phyloP scores from a whole-genome alignment of 805 yeast genomes.

The Ogataea corticis region DNA sequence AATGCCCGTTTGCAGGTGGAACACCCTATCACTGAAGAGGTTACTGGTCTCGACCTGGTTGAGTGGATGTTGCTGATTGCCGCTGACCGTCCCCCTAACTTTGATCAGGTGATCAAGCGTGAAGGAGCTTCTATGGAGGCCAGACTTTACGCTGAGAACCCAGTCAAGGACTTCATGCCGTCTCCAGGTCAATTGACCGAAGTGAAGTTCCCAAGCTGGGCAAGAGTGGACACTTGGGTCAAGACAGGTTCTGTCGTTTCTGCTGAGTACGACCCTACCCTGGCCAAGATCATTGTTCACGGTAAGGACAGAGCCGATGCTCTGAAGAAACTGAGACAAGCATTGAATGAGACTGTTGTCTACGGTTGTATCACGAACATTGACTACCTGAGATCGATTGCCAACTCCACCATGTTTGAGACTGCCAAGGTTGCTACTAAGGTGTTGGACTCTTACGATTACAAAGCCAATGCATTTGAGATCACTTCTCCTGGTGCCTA shows the following conservation, averaged over 20 bases:
- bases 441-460: slow-evolving; percentile 77
- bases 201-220: slow-evolving; percentile 84
- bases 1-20: slow-evolving; percentile 97
- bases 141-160: slow-evolving; percentile 94
- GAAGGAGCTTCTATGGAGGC: slow-evolving; percentile 97
- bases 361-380: slow-evolving; percentile 88
- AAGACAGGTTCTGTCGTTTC: slow-evolving; percentile 82
- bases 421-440: slow-evolving; percentile 84
- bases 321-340: slow-evolving; percentile 69
- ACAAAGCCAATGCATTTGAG: slow-evolving; percentile 83
- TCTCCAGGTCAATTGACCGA: slow-evolving; percentile 93
- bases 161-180: slow-evolving; percentile 91
- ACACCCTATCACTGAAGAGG: slow-evolving; percentile 95
- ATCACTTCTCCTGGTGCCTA: slow-evolving; percentile 88
- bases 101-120: slow-evolving; percentile 54
- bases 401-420: slow-evolving; percentile 80
- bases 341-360: slow-evolving; percentile 82
- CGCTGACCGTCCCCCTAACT: slow-evolving; percentile 84
- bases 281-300: slow-evolving; percentile 94
- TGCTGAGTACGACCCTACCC: slow-evolving; percentile 94
- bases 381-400: slow-evolving; percentile 85
- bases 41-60: slow-evolving; percentile 90
- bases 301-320: slow-evolving; percentile 90
- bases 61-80: slow-evolving; percentile 97
- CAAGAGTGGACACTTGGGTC: slow-evolving; percentile 95